Evolutionary conservation across 2,329 filamentous ascomycete genomes (phyloP).

Genomic region (Aspergillus hiratsukae): DNA sequence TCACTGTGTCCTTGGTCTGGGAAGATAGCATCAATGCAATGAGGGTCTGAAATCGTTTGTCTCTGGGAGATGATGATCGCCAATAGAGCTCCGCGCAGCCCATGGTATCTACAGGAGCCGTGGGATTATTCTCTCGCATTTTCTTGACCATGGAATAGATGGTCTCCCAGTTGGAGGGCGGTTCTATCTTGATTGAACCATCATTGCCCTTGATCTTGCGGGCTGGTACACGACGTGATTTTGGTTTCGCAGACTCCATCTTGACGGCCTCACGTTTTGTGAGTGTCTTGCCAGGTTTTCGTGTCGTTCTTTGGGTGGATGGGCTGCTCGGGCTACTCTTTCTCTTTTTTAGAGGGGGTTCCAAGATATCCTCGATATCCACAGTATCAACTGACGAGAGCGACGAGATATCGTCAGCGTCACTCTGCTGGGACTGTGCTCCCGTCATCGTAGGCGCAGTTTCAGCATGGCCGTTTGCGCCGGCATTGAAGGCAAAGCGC

Average conservation of each 20-base stretch:
- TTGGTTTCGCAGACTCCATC: background rate
- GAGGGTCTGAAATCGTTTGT: conserved; percentile 79
- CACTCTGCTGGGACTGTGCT: background rate
- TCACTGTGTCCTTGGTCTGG: conserved; percentile 91
- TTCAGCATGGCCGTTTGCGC: conserved; percentile 18
- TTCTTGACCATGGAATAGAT: conserved; percentile 72
- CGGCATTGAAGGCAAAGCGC: conserved; percentile 23
- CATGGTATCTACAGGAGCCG: conserved; percentile 93
- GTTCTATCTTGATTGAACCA: conserved; percentile 38
- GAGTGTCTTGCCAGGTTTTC: conserved; percentile 14
- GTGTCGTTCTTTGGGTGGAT: conserved; percentile 16
- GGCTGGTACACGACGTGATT: conserved; percentile 38
- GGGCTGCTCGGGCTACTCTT: conserved; percentile 40
- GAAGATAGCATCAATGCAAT: conserved; percentile 85
- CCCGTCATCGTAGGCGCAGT: conserved; percentile 18
- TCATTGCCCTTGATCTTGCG: conserved; percentile 37
- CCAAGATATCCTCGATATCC: conserved; percentile 57
- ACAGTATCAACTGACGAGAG: conserved; percentile 34
- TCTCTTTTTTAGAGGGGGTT: conserved; percentile 42
- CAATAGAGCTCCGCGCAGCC: conserved; percentile 63
- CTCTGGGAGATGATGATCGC: conserved; percentile 41
- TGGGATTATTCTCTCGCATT: conserved; percentile 66
- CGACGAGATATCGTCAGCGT: conserved; percentile 29
- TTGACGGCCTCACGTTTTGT: background rate
- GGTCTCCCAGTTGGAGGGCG: conserved; percentile 77